A percentile compares a stretch with the other conserved stretches of the same genome.
phyloP scores from a whole-genome alignment of 1,284 basidiomycete species.

The Ceratobasidium sp. region DNA sequence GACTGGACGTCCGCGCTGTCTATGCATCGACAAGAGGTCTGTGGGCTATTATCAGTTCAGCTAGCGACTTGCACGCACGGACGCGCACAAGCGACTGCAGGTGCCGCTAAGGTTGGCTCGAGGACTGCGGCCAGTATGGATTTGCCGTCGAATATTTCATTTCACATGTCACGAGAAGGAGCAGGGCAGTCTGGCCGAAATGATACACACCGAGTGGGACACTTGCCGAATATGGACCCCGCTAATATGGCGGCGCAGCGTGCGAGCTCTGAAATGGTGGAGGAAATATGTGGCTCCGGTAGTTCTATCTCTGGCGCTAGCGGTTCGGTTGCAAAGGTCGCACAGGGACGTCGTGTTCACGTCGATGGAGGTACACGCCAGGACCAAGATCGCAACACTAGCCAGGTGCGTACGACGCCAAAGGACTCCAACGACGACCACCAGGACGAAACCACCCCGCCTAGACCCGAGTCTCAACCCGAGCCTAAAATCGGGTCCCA shows the following conservation, averaged over 20 bases:
- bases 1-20: constrained; percentile 19
- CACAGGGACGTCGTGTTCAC: neutral
- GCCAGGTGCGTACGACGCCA: neutral
- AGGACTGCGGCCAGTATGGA: neutral
- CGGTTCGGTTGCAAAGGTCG: neutral
- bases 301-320: neutral
- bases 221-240: neutral
- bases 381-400: neutral
- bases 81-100: neutral
- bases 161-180: neutral
- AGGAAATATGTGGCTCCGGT: neutral
- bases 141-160: neutral
- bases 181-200: neutral
- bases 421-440: neutral
- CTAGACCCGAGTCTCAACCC: neutral
- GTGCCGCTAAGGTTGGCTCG: no score
- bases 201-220: neutral
- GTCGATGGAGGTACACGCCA: neutral
- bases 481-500: constrained; percentile 12
- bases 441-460: no score
- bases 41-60: constrained; percentile 5
- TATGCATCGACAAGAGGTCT: constrained; percentile 29
- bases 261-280: constrained; percentile 8
- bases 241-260: neutral
- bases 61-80: neutral